These are phyloP conservation scores for Nakaseomyces nivariensis DNA, from an alignment of 1,139 yeast genomes.

Conservation along the genomic window DNA sequence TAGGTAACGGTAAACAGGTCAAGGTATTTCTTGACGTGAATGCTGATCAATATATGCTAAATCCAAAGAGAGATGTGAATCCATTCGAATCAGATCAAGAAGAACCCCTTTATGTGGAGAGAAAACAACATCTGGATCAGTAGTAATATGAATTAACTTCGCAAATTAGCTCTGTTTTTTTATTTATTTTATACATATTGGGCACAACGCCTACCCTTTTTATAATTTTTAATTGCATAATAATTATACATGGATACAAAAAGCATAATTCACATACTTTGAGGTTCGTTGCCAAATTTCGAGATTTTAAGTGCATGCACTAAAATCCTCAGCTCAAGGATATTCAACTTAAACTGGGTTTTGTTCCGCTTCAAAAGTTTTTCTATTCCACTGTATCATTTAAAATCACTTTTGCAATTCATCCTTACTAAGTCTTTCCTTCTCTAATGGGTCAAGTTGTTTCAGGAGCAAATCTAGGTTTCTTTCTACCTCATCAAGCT, in stretches of 20 bases:
- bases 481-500: slow-evolving; percentile 47
- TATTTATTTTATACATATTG: too few species aligned
- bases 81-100: slow-evolving; percentile 47
- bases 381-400: too few species aligned
- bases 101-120: slow-evolving; percentile 33
- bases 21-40: slow-evolving; percentile 40
- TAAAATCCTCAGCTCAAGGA: background rate
- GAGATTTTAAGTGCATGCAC: background rate
- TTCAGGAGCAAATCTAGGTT: slow-evolving; percentile 34
- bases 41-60: slow-evolving; percentile 38
- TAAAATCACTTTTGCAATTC: background rate
- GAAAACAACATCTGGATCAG: background rate
- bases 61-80: slow-evolving; percentile 58
- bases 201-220: too few species aligned
- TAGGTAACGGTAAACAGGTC: slow-evolving; percentile 65
- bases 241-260: background rate
- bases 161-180: background rate
- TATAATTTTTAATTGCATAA: too few species aligned
- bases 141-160: background rate
- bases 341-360: background rate
- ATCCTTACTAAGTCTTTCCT: slow-evolving; percentile 2
- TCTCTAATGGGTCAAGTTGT: slow-evolving; percentile 12
- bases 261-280: background rate
- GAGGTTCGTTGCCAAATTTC: too few species aligned
- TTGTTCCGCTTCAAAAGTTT: background rate